Evolutionary conservation across 1,139 yeast species (phyloP), one percentile per base, ranked within the genome.

Genomic region (Kurtzmaniella natalensis): DNA sequence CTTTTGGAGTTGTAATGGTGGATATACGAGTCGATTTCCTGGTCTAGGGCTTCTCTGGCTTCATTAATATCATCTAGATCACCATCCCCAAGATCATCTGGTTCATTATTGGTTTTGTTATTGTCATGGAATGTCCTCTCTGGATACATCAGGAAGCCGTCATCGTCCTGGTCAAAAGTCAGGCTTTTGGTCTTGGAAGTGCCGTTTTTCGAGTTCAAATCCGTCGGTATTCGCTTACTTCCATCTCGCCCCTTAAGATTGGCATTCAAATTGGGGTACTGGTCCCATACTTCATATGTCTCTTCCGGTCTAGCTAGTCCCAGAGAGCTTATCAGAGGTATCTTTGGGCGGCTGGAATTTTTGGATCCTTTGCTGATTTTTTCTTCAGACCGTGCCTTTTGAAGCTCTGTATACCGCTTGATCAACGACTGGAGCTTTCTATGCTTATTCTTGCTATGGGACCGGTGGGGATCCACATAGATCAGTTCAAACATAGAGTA

Each of bases 241-340:
- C n/a, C n/a, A 17, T 22, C 30, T 27, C 31, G 38, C 15, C 27
- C 34, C 22, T 37, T 36, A 18, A 42, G 33, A 32, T 42, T 44
- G 18, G 34, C 35, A 34, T 46, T 46, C 28, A 50, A 28, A 31
- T 49, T 36, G 5, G 37, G 35, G n/a, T 37, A 35, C 8, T 47
- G 40, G 37, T 65, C 61, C 72, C 72, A 66, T 20, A 56, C 40
- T 39, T 66, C 72, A 38, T 47, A 66, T 0, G 70, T 57, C 28
- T 60, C 70, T 37, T 63, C 66, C 0, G 70, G 70, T 9, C 45
- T 42, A 11, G 14, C 5, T 23, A 11, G 26, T 23, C 11, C 14
- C 26, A 23, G 11, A 11, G 26, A 23, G 9, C 26, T 16, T 23
- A 4, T 11, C 14, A 11, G 16, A 8, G 6, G 14, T 7, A 16